Conservation (phyloP, 306 rosid species). For the Luffa aegyptiaca region DNA sequence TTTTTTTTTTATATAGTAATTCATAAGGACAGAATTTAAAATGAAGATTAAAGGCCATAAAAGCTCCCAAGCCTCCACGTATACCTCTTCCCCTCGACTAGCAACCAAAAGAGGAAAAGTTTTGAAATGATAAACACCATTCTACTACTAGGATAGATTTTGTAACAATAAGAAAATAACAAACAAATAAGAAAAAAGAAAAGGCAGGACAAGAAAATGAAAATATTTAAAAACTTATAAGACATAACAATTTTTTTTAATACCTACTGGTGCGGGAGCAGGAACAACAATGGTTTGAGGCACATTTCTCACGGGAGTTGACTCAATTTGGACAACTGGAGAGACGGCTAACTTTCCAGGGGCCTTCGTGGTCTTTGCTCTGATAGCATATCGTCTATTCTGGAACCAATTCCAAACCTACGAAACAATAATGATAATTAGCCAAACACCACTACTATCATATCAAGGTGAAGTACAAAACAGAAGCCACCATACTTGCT, state of each 20-base stretch:
- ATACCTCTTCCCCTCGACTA: neutral
- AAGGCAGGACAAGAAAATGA: neutral
- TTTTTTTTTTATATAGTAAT: neutral
- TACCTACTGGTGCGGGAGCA: constrained; percentile 65
- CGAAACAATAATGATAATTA: constrained; percentile 4
- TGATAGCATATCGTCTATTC: constrained; percentile 84
- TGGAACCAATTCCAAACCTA: constrained; percentile 99
- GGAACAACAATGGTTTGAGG: constrained; percentile 59
- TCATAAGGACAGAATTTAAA: neutral
- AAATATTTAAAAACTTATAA: neutral
- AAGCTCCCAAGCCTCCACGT: neutral
- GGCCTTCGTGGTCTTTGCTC: constrained; percentile 70
- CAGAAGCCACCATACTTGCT: constrained; percentile 54
- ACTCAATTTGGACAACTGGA: constrained; percentile 64
- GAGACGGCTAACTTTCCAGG: constrained; percentile 73
- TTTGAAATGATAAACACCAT: neutral
- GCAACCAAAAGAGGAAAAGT: neutral
- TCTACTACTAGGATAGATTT: neutral
- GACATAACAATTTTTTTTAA: constrained; percentile 7
- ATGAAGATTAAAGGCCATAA: neutral
- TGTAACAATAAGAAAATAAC: neutral
- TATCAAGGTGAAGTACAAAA: neutral
- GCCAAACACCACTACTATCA: neutral
- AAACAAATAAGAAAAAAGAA: neutral
- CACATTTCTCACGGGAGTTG: constrained; percentile 44